phyloP scores from a whole-genome alignment of 1,139 yeast species.

The Wickerhamomyces sp. region DNA sequence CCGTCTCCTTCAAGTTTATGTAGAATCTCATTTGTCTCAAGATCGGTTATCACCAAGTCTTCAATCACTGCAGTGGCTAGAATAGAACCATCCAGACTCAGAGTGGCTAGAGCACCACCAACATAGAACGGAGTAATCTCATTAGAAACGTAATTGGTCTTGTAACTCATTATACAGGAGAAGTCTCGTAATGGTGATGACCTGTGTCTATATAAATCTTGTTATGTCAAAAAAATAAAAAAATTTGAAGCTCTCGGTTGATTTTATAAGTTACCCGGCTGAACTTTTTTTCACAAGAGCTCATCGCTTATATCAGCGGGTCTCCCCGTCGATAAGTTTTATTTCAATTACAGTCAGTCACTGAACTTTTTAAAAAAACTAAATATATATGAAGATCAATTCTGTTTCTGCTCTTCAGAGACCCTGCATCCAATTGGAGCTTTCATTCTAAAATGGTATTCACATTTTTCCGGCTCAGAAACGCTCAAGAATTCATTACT shows the following conservation, averaged over 20 bases:
- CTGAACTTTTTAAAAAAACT: too few species aligned
- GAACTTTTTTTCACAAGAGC: too few species aligned
- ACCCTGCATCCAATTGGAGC: slow-evolving; percentile 67
- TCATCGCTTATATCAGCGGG: slow-evolving; percentile 4
- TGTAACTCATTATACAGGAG: slow-evolving; percentile 14
- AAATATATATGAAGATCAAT: too few species aligned
- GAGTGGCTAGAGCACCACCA: slow-evolving; percentile 74
- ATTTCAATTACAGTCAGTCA: too few species aligned
- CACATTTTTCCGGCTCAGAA: slow-evolving; percentile 87
- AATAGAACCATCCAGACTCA: slow-evolving; percentile 58
- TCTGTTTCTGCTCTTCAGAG: too few species aligned
- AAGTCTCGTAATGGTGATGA: too few species aligned
- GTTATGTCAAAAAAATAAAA: background rate
- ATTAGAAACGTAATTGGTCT: slow-evolving; percentile 34
- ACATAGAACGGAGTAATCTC: slow-evolving; percentile 74
- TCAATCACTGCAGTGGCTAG: slow-evolving; percentile 80
- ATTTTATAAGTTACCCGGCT: slow-evolving; percentile 1
- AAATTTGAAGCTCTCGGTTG: background rate
- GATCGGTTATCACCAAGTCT: slow-evolving; percentile 66
- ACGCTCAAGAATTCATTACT: slow-evolving; percentile 54
- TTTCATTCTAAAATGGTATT: slow-evolving; percentile 54
- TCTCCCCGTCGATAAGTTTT: too few species aligned
- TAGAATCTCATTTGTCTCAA: slow-evolving; percentile 51
- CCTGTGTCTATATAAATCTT: too few species aligned
- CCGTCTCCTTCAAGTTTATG: slow-evolving; percentile 80